These are phyloP conservation scores for Cryptococcus sp. DNA, from an alignment of 1,284 basidiomycete species.

Conservation along the genomic window DNA sequence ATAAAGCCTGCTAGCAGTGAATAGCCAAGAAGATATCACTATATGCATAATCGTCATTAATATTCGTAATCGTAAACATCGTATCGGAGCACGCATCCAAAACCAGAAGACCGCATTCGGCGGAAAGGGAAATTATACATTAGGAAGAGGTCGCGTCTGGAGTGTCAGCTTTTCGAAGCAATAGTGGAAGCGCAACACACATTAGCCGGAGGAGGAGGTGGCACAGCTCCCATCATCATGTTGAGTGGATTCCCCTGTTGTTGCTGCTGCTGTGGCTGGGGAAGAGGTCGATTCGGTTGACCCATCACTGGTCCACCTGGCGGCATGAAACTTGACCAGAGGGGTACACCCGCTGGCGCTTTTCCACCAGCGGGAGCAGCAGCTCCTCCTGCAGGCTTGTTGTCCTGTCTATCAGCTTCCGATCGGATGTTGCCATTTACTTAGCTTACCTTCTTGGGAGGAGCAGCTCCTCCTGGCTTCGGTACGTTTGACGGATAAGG, in stretches of 20 bases:
- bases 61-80: too few relatives aligned
- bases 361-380: background rate
- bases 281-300: constrained; percentile 15
- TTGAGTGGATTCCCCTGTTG: constrained; percentile 4
- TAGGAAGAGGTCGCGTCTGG: constrained; percentile 13
- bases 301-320: constrained; percentile 11
- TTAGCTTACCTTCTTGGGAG: constrained; percentile 18
- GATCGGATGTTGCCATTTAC: background rate
- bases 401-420: background rate
- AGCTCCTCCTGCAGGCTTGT: constrained; percentile 1
- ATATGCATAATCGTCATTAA: too few relatives aligned
- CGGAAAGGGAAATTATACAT: constrained; percentile 3
- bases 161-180: background rate
- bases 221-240: constrained; percentile 8
- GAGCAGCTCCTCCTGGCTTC: constrained; percentile 16
- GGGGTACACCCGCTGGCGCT: constrained; percentile 12
- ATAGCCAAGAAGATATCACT: background rate
- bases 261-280: constrained; percentile 8
- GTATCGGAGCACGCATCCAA: too few relatives aligned
- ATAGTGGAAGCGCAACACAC: constrained; percentile 2
- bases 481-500: constrained; percentile 39
- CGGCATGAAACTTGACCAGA: constrained; percentile 15
- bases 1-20: background rate
- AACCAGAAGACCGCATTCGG: too few relatives aligned
- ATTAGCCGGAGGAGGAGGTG: constrained; percentile 12